Base-by-base conservation (phyloP, 208 protist species). In the Tetramitus jugosus region DNA sequence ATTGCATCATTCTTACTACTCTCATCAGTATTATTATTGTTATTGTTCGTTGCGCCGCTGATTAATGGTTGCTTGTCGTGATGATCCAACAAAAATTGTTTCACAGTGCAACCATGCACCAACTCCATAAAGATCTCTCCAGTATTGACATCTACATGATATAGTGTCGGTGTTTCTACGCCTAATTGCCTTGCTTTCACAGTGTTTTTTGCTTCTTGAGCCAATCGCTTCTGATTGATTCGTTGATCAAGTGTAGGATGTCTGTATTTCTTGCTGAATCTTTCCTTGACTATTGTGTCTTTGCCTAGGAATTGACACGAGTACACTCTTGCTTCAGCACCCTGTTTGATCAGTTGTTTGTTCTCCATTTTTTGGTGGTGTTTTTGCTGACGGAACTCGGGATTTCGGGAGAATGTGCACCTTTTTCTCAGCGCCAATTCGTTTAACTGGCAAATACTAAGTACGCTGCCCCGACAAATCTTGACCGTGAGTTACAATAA, bases 191-290 rank as follows among this genome's bases (percentile, higher is more conserved):
- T 33, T 61, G 39, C 3, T 14, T 8, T 35, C 7, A 67, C 20
- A 17, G 8, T 42, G 23, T 43, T 35, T 42, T 67, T 17, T 67
- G 8, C 42, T 67, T 42, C 61, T 42, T 4, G 23, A 14, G 26
- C 10, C 2, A 76, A 7, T 42, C 69, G 56, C 60, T 37, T 23
- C 42, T 60, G 40, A 37, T 26, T 76, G 13, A 76, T 43, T 60
- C 60, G 56, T 26, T n/a, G 4, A 61, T 76, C 69, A 3, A 76
- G 40, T 31, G 23, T 60, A 10, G 69, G 69, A 42, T 76, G 69
- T 42, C 69, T 56, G 42, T 76, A 76, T 60, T 76, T 76, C 42
- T 76, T 76, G 2, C 4, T 23, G 60, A 76, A 76, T 61, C 69
- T 76, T 31, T 76, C 69, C 14, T 76, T 76, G 3, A 76, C 17